Conservation (phyloP, 306 rosid genomes). For the Vachellia collinsii region DNA sequence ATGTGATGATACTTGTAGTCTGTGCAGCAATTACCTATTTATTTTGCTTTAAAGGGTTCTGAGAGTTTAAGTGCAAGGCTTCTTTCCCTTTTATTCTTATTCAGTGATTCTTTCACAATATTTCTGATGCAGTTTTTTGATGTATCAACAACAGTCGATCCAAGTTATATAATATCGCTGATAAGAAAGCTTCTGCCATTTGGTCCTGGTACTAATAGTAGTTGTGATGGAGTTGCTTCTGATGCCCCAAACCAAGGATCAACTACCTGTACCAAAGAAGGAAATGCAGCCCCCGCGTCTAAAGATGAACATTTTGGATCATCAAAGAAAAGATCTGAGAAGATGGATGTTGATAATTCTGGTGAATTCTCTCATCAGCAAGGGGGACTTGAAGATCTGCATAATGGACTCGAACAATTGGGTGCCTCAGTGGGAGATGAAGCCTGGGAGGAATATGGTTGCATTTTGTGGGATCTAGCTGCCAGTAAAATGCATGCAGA, state of each 20-base stretch:
- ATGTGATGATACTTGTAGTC: background rate
- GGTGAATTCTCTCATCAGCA: conserved; percentile 31
- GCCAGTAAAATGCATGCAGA: conserved; percentile 84
- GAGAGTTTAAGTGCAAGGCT: background rate
- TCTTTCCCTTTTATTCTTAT: background rate
- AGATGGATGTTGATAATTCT: conserved; percentile 55
- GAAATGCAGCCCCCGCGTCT: conserved; percentile 32
- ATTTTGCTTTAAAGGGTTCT: background rate
- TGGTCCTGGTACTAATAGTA: conserved; percentile 30
- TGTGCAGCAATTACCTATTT: background rate
- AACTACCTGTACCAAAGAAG: conserved; percentile 31
- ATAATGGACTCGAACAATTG: conserved; percentile 29
- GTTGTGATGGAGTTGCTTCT: conserved; percentile 25
- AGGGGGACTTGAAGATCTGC: conserved; percentile 35
- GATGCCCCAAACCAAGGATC: conserved; percentile 35
- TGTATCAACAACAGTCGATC: conserved; percentile 91
- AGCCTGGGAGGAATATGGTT: conserved; percentile 86
- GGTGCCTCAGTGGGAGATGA: conserved; percentile 43
- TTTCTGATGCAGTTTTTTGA: conserved; percentile 72
- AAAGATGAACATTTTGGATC: conserved; percentile 10
- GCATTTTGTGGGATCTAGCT: conserved; percentile 90
- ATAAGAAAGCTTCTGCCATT: conserved; percentile 83
- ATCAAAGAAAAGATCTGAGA: conserved; percentile 36
- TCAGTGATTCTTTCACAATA: conserved; percentile 28
- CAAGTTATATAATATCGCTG: conserved; percentile 82